Percentiles rank a stretch among this genome's conserved stretches.
These are phyloP conservation scores for Lasiodiplodia gonubiensis DNA, from an alignment of 2,329 filamentous ascomycete genomes.

Conservation along the genomic window DNA sequence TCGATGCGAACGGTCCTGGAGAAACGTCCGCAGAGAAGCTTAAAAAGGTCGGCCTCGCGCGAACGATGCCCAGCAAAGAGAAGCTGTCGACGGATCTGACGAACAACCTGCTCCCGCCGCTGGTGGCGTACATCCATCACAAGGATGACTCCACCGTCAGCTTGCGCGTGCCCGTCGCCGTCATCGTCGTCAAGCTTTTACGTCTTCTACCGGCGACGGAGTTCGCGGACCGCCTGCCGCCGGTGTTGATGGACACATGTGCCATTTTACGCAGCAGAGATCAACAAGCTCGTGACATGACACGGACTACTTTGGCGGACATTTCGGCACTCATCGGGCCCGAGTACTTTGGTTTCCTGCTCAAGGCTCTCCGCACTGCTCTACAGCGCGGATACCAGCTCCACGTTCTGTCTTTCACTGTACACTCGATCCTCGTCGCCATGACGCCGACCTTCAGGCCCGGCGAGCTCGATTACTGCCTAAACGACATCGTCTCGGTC, in stretches of 20 bases:
- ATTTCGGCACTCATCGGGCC: constrained; percentile 83
- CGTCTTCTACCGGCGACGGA: constrained; percentile 76
- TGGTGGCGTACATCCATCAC: constrained; percentile 86
- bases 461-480: constrained; percentile 88
- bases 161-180: constrained; percentile 85
- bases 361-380: constrained; percentile 85
- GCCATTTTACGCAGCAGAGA: constrained; percentile 90
- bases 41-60: constrained; percentile 55
- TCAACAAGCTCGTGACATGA: constrained; percentile 88
- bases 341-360: constrained; percentile 85
- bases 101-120: constrained; percentile 75
- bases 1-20: background rate
- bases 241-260: constrained; percentile 88
- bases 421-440: constrained; percentile 86
- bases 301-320: constrained; percentile 83
- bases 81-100: constrained; percentile 76
- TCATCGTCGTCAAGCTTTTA: constrained; percentile 86
- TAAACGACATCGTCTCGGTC: constrained; percentile 76
- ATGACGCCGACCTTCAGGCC: constrained; percentile 74
- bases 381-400: constrained; percentile 88
- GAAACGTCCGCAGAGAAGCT: constrained; percentile 31
- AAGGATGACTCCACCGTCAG: constrained; percentile 96
- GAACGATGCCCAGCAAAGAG: constrained; percentile 68
- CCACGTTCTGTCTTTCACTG: constrained; percentile 91
- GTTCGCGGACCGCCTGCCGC: constrained; percentile 75